A percentile compares a stretch with the other conserved stretches of the same genome.
These are phyloP conservation scores for Phragmites australis DNA, from an alignment of 176 grass and related monocot genomes.

Conservation along the genomic window DNA sequence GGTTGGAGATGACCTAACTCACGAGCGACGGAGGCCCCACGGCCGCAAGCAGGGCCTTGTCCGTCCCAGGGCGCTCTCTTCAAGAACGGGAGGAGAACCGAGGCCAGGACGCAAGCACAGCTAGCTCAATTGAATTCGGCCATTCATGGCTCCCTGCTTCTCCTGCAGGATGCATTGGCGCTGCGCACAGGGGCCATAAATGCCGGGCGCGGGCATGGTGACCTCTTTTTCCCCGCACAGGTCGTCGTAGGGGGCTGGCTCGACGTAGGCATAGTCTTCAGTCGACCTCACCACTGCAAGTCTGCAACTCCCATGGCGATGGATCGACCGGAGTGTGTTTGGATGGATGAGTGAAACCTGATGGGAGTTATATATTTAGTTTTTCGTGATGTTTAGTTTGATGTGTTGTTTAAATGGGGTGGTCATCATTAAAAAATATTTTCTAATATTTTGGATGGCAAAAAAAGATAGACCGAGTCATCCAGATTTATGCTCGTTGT, in stretches of 20 bases:
- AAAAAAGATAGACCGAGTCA: too few species aligned
- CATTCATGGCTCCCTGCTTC: constrained; percentile 39
- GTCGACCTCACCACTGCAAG: background rate
- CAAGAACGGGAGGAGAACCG: constrained; percentile 19
- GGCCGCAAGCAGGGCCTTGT: background rate
- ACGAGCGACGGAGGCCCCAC: background rate
- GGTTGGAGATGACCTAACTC: too few species aligned
- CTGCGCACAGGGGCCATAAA: constrained; percentile 19
- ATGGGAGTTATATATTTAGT: too few species aligned
- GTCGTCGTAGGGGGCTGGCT: background rate
- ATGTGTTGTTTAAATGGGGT: too few species aligned
- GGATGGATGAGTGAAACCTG: too few species aligned
- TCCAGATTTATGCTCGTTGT: too few species aligned
- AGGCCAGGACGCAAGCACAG: constrained; percentile 49
- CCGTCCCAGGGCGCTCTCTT: constrained; percentile 29
- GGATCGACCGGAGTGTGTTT: too few species aligned
- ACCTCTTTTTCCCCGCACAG: constrained; percentile 36
- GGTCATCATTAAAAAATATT: too few species aligned
- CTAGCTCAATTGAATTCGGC: constrained; percentile 37
- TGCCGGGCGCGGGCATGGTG: constrained; percentile 1
- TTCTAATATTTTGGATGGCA: too few species aligned
- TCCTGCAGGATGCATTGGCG: constrained; percentile 26
- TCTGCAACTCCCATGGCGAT: background rate
- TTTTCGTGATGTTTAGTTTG: too few species aligned
- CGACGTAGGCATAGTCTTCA: background rate